Percentiles rank a stretch among this genome's conserved stretches.
phyloP scores from a whole-genome alignment of 345 rosid genomes.

The Pistacia vera region DNA sequence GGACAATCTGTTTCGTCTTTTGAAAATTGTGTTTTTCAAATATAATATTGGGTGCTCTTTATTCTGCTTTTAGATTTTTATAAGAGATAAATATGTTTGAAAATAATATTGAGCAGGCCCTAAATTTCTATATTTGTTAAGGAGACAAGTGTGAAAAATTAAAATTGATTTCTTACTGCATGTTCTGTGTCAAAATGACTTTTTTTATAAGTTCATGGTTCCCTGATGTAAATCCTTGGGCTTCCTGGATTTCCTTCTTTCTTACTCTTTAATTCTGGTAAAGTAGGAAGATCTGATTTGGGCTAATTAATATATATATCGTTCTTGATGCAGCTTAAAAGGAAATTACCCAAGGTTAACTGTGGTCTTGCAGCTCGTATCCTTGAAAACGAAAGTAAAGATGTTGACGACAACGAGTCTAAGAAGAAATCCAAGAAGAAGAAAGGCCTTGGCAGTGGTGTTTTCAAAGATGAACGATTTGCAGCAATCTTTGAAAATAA shows the following conservation, averaged over 20 bases:
- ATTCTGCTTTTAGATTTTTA: neutral
- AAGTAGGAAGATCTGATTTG: constrained; percentile 10
- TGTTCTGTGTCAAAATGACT: neutral
- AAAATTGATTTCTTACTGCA: neutral
- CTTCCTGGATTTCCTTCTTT: neutral
- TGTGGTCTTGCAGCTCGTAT: no score
- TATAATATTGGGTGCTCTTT: neutral
- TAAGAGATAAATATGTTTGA: neutral
- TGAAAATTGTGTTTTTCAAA: neutral
- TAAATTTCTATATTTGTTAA: neutral
- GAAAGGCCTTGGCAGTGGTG: no score
- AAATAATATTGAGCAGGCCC: neutral
- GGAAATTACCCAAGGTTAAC: no score
- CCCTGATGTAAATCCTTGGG: neutral
- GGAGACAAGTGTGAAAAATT: neutral
- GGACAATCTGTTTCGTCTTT: neutral
- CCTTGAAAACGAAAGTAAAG: no score
- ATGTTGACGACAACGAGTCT: no score
- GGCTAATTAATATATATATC: neutral
- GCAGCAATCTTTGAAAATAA: no score
- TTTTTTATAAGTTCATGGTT: neutral
- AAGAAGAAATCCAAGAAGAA: no score
- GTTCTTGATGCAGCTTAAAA: no score
- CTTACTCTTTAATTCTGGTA: neutral
- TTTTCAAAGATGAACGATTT: no score